These are phyloP conservation scores for Colletotrichum siamense DNA, from an alignment of 2,329 filamentous ascomycete species.

Conservation along the genomic window DNA sequence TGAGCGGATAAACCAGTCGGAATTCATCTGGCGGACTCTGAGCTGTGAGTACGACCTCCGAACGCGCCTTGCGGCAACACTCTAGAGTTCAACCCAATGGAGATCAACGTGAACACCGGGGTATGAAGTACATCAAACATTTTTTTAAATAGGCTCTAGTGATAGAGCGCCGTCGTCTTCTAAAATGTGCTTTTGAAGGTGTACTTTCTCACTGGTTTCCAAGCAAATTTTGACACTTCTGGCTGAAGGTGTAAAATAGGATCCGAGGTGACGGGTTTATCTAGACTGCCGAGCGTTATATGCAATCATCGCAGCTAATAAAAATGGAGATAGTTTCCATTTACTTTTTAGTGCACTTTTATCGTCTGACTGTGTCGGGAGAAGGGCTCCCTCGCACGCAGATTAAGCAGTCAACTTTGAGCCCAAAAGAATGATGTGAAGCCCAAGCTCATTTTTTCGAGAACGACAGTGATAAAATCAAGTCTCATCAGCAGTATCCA, in stretches of 20 bases:
- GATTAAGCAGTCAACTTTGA: not conserved
- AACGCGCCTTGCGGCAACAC: not conserved
- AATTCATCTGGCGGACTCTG: not conserved
- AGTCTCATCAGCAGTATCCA: not conserved
- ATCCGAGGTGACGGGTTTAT: not conserved
- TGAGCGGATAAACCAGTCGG: not conserved
- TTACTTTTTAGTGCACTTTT: not conserved
- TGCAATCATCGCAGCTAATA: not conserved
- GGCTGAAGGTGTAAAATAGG: not conserved
- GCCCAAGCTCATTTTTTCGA: not conserved
- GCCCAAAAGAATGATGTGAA: not conserved
- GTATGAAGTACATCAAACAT: fast-evolving
- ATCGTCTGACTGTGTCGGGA: not conserved
- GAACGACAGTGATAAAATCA: fast-evolving
- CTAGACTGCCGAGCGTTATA: not conserved
- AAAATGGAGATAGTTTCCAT: not conserved
- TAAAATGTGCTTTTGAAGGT: too few relatives aligned
- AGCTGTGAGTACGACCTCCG: not conserved
- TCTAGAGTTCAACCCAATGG: too few relatives aligned
- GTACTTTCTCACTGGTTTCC: too few relatives aligned
- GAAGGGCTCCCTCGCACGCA: not conserved
- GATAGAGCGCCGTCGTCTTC: fast-evolving
- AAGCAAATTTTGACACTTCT: not conserved
- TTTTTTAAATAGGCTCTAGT: fast-evolving
- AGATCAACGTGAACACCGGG: too few relatives aligned